Evolutionary conservation across 805 yeast species (phyloP), one percentile per base, ranked within the genome.

Genomic region (Metschnikowia similis): DNA sequence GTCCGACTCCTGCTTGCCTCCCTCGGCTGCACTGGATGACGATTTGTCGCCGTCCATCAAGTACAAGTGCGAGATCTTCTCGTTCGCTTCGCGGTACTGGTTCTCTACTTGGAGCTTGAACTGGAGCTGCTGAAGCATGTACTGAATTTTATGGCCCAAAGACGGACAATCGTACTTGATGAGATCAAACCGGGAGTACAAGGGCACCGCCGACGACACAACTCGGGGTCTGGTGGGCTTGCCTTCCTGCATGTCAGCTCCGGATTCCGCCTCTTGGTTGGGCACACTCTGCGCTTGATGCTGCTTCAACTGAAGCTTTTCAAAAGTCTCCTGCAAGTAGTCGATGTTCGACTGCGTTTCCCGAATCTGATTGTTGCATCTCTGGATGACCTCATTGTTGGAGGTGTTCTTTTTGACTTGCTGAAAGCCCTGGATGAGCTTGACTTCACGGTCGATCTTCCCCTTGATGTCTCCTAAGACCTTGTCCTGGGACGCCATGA

Each of bases 151-250:
- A 60, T 94, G 97, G 9, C 97, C 97, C 57, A 94, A 72, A 0
- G 96, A 88, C 0, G 97, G 97, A 59, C 96, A 88, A 61, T 94
- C 97, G 63, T 89, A 90, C 60, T 90, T 90, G 64, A 89, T 78
- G 49, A 94, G 75, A 65, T 94, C 99, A 56, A 87, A 72, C 17
- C 87, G 77, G 0, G 92, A 80, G 61, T 78, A 87, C 4, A 78
- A 65, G 1, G 85, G 81, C 16, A 50, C 57, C n/a, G 31, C 43
- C 41, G 45, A 21, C 16, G 56, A 52, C n/a, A 51, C 31, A 13
- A 44, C 50, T 1, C 57, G 48, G 5, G 44, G 27, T 8, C 48
- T 37, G 4, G 47, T 35, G 8, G 43, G 44, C 28, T 36, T 29
- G 14, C 35, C 38, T 2, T 40, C 37, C 14, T 43, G 43, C n/a